Conservation (phyloP, 1,139 yeast genomes). For the Keqinozyma sinolaborantium region DNA sequence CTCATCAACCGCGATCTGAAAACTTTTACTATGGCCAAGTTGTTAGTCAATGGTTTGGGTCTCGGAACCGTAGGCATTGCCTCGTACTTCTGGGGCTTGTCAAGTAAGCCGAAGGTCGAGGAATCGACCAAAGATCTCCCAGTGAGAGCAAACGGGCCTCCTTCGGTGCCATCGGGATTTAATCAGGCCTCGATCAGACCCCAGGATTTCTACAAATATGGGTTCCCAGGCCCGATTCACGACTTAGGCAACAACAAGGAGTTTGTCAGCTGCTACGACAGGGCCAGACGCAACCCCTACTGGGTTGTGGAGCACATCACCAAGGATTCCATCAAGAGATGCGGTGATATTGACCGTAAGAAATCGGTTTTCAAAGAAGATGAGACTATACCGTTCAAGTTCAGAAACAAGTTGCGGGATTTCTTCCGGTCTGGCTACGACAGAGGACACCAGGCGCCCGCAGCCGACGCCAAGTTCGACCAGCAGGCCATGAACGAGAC, state of each 20-base stretch:
- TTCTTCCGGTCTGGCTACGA: conserved; percentile 95
- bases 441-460: conserved; percentile 97
- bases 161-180: conserved; percentile 5
- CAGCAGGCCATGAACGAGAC: conserved; percentile 96
- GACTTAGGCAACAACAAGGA: conserved; percentile 73
- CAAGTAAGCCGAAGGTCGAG: neutral
- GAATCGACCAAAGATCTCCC: neutral
- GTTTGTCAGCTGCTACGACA: conserved; percentile 81
- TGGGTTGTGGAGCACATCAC: conserved; percentile 92
- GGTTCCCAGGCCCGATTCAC: conserved; percentile 92
- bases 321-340: conserved; percentile 54
- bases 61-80: conserved; percentile 10
- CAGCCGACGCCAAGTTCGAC: conserved; percentile 90
- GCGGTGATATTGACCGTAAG: conserved; percentile 65
- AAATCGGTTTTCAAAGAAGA: conserved; percentile 85
- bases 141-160: neutral
- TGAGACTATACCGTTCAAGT: conserved; percentile 71
- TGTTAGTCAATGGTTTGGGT: conserved; percentile 16
- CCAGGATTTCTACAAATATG: conserved; percentile 76
- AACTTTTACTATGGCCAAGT: conserved; percentile 24
- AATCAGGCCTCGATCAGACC: conserved; percentile 52
- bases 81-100: neutral
- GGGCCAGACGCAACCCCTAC: conserved; percentile 81
- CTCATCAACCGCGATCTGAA: neutral
- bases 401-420: conserved; percentile 74